Base-by-base conservation (phyloP, 140 eudicot genomes). In the Anethum foeniculum region DNA sequence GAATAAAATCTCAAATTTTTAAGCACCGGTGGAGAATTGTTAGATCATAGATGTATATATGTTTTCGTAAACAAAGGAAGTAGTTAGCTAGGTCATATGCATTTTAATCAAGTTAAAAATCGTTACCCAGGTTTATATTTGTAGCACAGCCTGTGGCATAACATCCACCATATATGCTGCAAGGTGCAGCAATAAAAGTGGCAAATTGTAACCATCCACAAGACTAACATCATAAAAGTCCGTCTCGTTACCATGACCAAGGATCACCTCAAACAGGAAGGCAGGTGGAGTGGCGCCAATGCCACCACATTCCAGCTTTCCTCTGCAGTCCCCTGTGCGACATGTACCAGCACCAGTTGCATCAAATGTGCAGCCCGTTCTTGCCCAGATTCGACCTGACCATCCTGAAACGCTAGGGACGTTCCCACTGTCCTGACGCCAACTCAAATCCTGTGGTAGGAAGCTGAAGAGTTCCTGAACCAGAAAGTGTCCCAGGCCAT, bases 301-400 rank as follows among this genome's bases (percentile, higher is more conserved):
- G 74, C 98, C 98, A 18, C 81, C 79, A 56, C 97, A 94, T 82
- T 92, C 92, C 49, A 94, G 86, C 93, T 78, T 90, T 60, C 98
- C 97, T 15, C 96, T 96, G 67, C 97, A 94, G 28, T 90, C 97
- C 3, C 96, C 98, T 2, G 98, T 94, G 41, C 84, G 90, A 78
- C 98, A 94, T 34, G 88, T 85, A 46, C 98, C 98, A 12, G 48
- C 69, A 12, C 96, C 98, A 6, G 92, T 30, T 44, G 88, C 82
- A 78, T 92, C 98, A 80, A 94, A 94, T 4, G 84, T 79, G 86
- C 98, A 94, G 0, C 98, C 95, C 0, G 98, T 94, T 82, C 98
- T 86, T 11, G 93, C 98, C 98, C 98, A 92, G 16, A 94, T 91
- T 49, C 98, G 82, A 15, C 98, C 97, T 0, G 98, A 94, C 97